Conservation (phyloP, 495 filamentous ascomycete species). For the Hypoxylon intermedium region DNA sequence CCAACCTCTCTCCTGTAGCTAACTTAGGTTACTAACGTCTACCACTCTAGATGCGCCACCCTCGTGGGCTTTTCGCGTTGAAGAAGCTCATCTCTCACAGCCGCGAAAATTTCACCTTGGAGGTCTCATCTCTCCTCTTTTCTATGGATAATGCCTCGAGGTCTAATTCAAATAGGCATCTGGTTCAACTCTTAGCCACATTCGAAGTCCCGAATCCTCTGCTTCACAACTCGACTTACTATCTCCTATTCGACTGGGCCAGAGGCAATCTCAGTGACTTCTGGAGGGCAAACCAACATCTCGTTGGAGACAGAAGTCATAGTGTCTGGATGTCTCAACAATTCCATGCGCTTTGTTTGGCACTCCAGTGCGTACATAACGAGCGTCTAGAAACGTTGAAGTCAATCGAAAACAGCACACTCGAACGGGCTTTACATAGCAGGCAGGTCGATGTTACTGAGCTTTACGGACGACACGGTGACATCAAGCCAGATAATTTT, state of each 20-base stretch:
- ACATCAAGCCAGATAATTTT: constrained; percentile 51
- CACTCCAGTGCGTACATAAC: constrained; percentile 29
- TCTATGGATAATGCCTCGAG: constrained; percentile 13
- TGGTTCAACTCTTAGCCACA: constrained; percentile 23
- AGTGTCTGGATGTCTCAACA: constrained; percentile 31
- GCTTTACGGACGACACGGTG: constrained; percentile 44
- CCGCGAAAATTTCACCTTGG: constrained; percentile 18
- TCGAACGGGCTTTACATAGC: background rate
- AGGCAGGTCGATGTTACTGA: constrained; percentile 38
- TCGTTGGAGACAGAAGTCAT: constrained; percentile 7
- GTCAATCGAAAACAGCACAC: background rate
- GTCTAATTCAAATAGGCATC: background rate
- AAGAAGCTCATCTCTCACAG: constrained; percentile 24
- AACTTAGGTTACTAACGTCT: background rate
- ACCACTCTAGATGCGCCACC: constrained; percentile 11
- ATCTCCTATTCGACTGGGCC: constrained; percentile 36
- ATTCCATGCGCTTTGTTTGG: constrained; percentile 22
- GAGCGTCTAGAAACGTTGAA: constrained; percentile 5
- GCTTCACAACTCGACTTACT: background rate
- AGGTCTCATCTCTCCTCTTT: constrained; percentile 27
- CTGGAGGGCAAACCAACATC: constrained; percentile 8
- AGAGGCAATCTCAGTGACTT: constrained; percentile 26
- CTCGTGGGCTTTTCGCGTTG: constrained; percentile 15
- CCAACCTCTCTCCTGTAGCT: background rate
- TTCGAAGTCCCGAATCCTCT: constrained; percentile 23